Percentiles rank a stretch among this genome's conserved stretches.
Evolutionary conservation across 164 flowering plant genomes (phyloP).

Genomic region (Dillenia turbinata): DNA sequence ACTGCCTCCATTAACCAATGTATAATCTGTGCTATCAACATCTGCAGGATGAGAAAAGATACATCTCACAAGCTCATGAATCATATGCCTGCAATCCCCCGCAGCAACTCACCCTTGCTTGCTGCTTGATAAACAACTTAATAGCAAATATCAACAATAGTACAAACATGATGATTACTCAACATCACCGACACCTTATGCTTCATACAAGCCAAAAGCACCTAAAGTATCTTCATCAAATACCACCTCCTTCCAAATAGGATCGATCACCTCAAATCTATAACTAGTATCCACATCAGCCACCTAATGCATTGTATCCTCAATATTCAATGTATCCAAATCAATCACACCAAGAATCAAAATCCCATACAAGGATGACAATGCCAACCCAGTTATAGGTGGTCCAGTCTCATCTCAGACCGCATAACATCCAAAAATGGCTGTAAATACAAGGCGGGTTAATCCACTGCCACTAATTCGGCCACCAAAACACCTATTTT

Average conservation of each 20-base stretch:
- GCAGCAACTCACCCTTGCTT: slow-evolving; percentile 19
- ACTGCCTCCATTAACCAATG: slow-evolving; percentile 1
- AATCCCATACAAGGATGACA: slow-evolving; percentile 17
- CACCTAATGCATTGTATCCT: slow-evolving; percentile 15
- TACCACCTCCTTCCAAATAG: slow-evolving; percentile 19
- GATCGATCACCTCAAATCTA: slow-evolving; percentile 18
- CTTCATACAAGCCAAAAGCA: slow-evolving; percentile 20
- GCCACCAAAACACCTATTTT: slow-evolving; percentile 17
- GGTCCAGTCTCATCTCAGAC: slow-evolving; percentile 20
- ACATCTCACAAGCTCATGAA: slow-evolving; percentile 19
- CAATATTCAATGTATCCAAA: slow-evolving; percentile 10
- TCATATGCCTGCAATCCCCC: slow-evolving; percentile 19
- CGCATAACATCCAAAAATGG: slow-evolving; percentile 19
- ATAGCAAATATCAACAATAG: slow-evolving; percentile 17
- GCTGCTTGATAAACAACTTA: slow-evolving; percentile 21
- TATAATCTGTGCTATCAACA: background rate
- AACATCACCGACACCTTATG: slow-evolving; percentile 11
- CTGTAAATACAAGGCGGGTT: slow-evolving; percentile 15
- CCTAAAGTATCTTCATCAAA: slow-evolving; percentile 21
- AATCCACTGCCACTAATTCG: slow-evolving; percentile 14
- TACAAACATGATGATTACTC: slow-evolving; percentile 21
- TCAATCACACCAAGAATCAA: slow-evolving; percentile 14
- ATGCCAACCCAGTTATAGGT: slow-evolving; percentile 18
- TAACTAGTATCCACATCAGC: slow-evolving; percentile 19
- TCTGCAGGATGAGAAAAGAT: slow-evolving; percentile 12